These are phyloP conservation scores for Microascus cirrosus DNA, from an alignment of 2,329 filamentous ascomycete genomes.

Conservation along the genomic window DNA sequence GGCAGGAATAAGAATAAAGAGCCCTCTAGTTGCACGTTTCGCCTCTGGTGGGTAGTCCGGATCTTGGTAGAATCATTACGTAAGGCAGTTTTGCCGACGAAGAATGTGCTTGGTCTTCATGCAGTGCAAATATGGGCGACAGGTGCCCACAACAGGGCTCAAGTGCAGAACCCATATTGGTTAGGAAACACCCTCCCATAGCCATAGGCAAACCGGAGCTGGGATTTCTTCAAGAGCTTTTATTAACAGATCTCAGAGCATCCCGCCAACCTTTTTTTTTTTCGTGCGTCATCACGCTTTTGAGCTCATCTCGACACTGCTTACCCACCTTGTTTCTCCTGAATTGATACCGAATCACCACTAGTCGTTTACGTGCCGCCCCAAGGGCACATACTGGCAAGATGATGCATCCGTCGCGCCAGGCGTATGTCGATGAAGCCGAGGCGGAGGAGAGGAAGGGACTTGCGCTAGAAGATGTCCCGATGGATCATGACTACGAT, in stretches of 20 bases:
- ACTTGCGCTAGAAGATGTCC: conserved; percentile 37
- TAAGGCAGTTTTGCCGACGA: not conserved
- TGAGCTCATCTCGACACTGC: not conserved
- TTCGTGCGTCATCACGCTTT: not conserved
- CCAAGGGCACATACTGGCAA: conserved; percentile 13
- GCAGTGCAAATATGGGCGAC: too few relatives aligned
- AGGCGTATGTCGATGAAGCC: conserved; percentile 88
- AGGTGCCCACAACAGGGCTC: too few relatives aligned
- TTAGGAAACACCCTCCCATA: too few relatives aligned
- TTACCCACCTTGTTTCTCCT: not conserved
- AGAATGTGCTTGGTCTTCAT: not conserved
- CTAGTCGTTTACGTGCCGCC: not conserved
- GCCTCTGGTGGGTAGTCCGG: not conserved
- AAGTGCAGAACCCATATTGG: too few relatives aligned
- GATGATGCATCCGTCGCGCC: conserved; percentile 77
- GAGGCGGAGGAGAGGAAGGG: conserved; percentile 30
- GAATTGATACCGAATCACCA: not conserved
- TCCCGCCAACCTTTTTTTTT: not conserved
- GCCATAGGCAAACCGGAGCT: not conserved
- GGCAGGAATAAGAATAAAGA: not conserved
- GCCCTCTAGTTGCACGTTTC: not conserved
- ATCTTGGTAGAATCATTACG: not conserved
- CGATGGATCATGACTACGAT: conserved; percentile 72
- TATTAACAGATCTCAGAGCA: not conserved
- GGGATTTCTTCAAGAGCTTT: not conserved